Evolutionary conservation across 805 yeast genomes (phyloP), one percentile per base, ranked within the genome.

Genomic region (Ascoidea tarda): DNA sequence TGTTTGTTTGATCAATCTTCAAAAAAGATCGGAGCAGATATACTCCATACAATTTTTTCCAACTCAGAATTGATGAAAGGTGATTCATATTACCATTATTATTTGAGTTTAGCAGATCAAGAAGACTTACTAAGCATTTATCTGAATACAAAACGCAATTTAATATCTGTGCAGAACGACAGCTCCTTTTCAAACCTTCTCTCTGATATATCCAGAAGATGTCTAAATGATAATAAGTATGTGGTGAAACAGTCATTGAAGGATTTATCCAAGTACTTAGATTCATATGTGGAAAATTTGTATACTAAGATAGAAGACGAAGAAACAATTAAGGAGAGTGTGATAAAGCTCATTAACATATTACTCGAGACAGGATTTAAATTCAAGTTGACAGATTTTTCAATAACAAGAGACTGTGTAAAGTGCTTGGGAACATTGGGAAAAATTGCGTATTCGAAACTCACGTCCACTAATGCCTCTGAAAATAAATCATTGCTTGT

Each of bases 381-480:
- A 56, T 84, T 78, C 63, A 76, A 77, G 55, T 68, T 66, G 10
- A 66, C 64, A 2, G 73, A 74, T 57, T 66, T 69, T 6, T 68
- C 69, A 0, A 74, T 89, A 6, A 72, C 87, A 2, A 68, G 70
- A 4, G 72, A 77, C 47, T 79, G 91, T 60, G 80, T 95, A 0
- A 74, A 73, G 51, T 85, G 88, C 38, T 68, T 93, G 6, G 82
- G 96, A 1, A 65, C 80, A 31, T 72, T 93, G 47, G 98, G 98
- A 0, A 74, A 75, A 55, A 75, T 81, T 54, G 76, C 75, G 56
- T 60, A 67, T 10, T 63, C 64, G 16, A 58, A 64, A 50, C 52
- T 56, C 52, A 60, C 66, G 49, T 69, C 66, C 32, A 61, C 70
- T 16, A 66, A 74, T 38, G 14, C 14, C 44, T 38, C 44, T 4